Evolutionary conservation across 345 rosid genomes (phyloP), one percentile per base, ranked within the genome.

Genomic region (Populus pruinosa): DNA sequence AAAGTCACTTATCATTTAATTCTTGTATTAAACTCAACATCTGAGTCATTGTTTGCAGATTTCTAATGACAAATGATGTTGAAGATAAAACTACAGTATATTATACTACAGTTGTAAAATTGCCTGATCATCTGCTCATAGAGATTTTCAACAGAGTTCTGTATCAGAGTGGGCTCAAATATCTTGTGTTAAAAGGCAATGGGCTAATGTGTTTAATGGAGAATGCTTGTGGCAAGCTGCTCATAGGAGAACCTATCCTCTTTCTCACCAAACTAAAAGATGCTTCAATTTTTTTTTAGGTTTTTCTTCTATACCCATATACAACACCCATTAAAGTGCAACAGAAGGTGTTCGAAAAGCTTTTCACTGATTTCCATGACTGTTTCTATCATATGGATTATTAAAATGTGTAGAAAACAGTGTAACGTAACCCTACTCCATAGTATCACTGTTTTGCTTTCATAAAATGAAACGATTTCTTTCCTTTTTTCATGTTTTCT

Each of bases 221-320:
- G 94, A 92, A 82, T 89, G 87, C 85, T 79, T 94, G 59, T 94
- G 98, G 96, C 91, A 88, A 53, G 94, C 92, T 81, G 97, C 96
- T 87, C 82, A 90, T 71, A 73, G 44, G 44, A 86, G 85, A 77
- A 55, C 76, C 21, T 92, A 81, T 87, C 97, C 98, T 49, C 72
- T 41, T 38, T 85, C 91, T 53, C 74, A 77, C 81, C 81, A 81
- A 76, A 86, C 86, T 67, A 88, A 87, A 84, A 88, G 84, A 79
- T 94, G 98, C 5, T 33, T 33, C 35, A 33, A 33, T 33, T 33
- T 33, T 33, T 33, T 5, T 33, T 33, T 33, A 33, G 35, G 5
- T 0, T 4, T 33, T 33, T 33, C 35, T 33, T 33, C 5, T 33
- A 33, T 33, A 33, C 35, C 35, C 35, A 33, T 33, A 33, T 33